A percentile compares a stretch with the other conserved stretches of the same genome.
Evolutionary conservation across 768 basidiomycete genomes (phyloP).

Genomic region (Amanita molliuscula): DNA sequence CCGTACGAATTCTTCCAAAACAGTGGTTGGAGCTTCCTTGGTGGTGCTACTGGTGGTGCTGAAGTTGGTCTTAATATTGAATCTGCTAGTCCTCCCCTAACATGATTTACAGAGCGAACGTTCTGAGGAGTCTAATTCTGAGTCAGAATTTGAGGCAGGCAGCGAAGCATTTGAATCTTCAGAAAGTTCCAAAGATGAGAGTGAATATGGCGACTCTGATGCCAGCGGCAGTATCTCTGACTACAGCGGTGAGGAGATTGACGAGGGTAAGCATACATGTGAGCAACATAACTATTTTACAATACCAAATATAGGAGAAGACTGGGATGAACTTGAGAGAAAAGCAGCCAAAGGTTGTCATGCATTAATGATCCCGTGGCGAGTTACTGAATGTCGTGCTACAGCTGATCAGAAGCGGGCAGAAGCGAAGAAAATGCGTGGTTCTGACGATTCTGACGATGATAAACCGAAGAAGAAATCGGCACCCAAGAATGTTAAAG

Average conservation of each 20-base stretch:
- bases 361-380: constrained; percentile 9
- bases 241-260: constrained; percentile 39
- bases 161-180: constrained; percentile 46
- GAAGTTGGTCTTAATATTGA: constrained; percentile 38
- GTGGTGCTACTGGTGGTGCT: constrained; percentile 52
- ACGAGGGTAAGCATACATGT: constrained; percentile 25
- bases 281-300: constrained; percentile 2
- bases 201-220: constrained; percentile 60
- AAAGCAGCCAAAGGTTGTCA: constrained; percentile 77
- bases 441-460: constrained; percentile 44
- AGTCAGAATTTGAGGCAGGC: constrained; percentile 47
- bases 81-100: background rate
- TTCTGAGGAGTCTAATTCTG: constrained; percentile 35
- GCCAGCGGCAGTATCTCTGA: constrained; percentile 62
- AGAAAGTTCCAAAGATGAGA: constrained; percentile 45
- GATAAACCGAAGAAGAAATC: constrained; percentile 40
- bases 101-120: constrained; percentile 24
- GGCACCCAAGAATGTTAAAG: constrained; percentile 23
- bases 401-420: constrained; percentile 42
- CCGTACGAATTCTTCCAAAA: constrained; percentile 92
- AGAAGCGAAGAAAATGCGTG: constrained; percentile 27
- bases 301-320: constrained; percentile 46
- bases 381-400: constrained; percentile 8
- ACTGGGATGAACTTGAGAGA: constrained; percentile 92
- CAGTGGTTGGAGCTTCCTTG: constrained; percentile 93